Evolutionary conservation across 768 basidiomycete species (phyloP).

Genomic region (Psilocybe cubensis): DNA sequence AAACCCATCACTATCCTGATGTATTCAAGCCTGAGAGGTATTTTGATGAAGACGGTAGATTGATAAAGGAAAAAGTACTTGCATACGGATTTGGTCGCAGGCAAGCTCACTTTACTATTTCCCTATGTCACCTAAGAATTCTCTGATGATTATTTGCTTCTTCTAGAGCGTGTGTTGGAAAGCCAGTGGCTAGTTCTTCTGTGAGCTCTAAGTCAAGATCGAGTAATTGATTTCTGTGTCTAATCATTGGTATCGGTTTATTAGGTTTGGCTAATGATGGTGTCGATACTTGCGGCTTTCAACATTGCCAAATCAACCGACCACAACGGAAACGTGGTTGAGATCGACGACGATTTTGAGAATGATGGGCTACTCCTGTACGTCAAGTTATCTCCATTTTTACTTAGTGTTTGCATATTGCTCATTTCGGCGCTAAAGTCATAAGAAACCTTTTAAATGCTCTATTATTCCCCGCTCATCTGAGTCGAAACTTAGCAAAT

Average conservation of each 20-base stretch:
- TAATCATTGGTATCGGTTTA: background rate
- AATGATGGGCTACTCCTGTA: constrained; percentile 8
- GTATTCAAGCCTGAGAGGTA: constrained; percentile 34
- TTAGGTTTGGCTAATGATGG: constrained; percentile 22
- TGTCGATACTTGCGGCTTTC: constrained; percentile 31
- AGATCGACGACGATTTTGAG: constrained; percentile 18
- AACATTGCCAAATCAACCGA: constrained; percentile 35
- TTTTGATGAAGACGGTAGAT: constrained; percentile 9
- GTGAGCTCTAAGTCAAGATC: constrained; percentile 1
- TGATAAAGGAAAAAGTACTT: constrained; percentile 12
- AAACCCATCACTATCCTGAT: constrained; percentile 23
- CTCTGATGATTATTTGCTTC: too few relatives aligned
- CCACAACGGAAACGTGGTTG: constrained; percentile 35
- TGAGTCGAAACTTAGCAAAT: too few relatives aligned
- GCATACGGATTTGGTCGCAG: constrained; percentile 25
- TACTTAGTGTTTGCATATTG: too few relatives aligned
- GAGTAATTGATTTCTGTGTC: too few relatives aligned
- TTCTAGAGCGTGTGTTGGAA: constrained; percentile 14
- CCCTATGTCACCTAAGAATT: too few relatives aligned
- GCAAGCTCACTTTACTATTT: too few relatives aligned
- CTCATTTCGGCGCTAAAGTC: too few relatives aligned
- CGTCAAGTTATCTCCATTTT: too few relatives aligned
- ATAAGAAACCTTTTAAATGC: too few relatives aligned
- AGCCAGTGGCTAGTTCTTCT: constrained; percentile 12
- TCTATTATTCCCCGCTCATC: too few relatives aligned